These are phyloP conservation scores for Brassica incana DNA, from an alignment of 345 rosid genomes.

Conservation along the genomic window DNA sequence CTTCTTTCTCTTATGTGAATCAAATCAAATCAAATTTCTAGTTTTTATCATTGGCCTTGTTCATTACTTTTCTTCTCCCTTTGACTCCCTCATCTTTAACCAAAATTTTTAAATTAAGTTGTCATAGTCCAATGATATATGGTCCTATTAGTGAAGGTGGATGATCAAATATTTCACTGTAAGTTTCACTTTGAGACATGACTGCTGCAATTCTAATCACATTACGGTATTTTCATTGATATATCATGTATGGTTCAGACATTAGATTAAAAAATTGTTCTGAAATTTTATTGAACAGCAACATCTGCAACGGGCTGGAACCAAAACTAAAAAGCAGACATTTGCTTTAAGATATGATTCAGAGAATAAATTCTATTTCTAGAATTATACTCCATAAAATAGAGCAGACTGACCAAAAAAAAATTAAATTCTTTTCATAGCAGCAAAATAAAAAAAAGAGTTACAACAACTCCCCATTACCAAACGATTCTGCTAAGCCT, in stretches of 20 bases:
- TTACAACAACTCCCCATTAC: constrained; percentile 37
- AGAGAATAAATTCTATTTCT: constrained; percentile 38
- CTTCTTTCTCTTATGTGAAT: constrained; percentile 11
- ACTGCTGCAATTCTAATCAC: background rate
- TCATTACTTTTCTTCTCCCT: constrained; percentile 21
- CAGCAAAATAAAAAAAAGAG: background rate
- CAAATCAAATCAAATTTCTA: constrained; percentile 31
- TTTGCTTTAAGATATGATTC: constrained; percentile 34
- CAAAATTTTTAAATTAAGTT: background rate
- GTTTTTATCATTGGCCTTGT: constrained; percentile 24
- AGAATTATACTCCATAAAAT: constrained; percentile 17
- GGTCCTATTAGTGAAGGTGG: background rate
- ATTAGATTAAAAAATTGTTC: background rate
- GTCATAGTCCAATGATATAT: background rate
- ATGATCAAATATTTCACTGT: background rate
- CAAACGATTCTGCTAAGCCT: constrained; percentile 37
- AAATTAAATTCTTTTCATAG: background rate
- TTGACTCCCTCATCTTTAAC: background rate
- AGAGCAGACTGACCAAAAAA: too few species aligned
- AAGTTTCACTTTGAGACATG: background rate
- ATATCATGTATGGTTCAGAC: background rate
- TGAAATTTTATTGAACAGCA: background rate
- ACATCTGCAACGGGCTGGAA: constrained; percentile 27
- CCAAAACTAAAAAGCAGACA: constrained; percentile 39
- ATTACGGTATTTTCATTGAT: background rate